Base-by-base conservation (phyloP, 805 yeast species). In the Saturnispora quitensis region DNA sequence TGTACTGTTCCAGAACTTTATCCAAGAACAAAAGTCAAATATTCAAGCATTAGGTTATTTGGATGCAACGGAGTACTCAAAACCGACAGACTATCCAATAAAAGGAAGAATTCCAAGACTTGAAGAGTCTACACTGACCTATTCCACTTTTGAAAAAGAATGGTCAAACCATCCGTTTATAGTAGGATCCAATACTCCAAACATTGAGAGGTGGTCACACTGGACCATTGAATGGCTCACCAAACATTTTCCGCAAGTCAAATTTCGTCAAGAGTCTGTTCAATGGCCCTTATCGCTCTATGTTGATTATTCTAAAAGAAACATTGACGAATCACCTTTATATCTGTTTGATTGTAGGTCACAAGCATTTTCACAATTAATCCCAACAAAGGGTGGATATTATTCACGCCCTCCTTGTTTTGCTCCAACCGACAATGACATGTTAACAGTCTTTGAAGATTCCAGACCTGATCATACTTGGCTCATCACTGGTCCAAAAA, bases 391-490 rank as follows among this genome's bases (percentile, higher is more conserved):
- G 13, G 33, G 42, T n/a, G 56, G 56, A 1, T 54, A 56, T 33
- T 56, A 43, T 36, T 36, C 46, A 18, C 25, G 42, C 7, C 55
- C 58, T 8, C 58, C 58, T 17, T 33, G 50, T 27, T 56, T 52
- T 52, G 58, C 86, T 59, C 69, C 73, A 43, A 60, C 72, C 17
- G 22, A 34, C 7, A 47, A 55, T n/a, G 95, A 87, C 64, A 73
- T 80, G n/a, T 60, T 65, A 43, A 57, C 56, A 24, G 56, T 59
- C 10, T 60, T 61, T 15, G 55, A 56, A 4, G 66, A 68, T 15
- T 82, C 86, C 58, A 72, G 97, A 47, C 97, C 97, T 1, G 96
- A 89, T 65, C 84, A 86, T 64, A 77, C 91, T n/a, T 89, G 97
- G 97, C 69, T 89, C 22, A 90, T 90, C 45, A 75, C 86, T 7